Percentiles rank a stretch among this genome's conserved stretches.
Evolutionary conservation across 768 basidiomycete species (phyloP).

Genomic region (Amanita exitialis): DNA sequence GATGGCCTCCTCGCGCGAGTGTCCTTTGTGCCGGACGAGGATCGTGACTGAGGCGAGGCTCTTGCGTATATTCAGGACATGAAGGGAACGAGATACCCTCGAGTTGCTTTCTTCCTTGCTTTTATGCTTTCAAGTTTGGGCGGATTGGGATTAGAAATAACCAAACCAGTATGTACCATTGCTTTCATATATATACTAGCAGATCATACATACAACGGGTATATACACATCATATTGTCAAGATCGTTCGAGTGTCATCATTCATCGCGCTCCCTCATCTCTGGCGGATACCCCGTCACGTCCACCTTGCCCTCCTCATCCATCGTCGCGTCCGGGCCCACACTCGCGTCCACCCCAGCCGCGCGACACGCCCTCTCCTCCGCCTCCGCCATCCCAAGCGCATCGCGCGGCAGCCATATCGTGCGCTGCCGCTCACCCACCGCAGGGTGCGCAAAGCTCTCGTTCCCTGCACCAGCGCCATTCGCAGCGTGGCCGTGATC

Average conservation of each 20-base stretch:
- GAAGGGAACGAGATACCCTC: slow-evolving; percentile 2
- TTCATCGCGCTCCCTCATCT: slow-evolving; percentile 10
- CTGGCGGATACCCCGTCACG: slow-evolving; percentile 23
- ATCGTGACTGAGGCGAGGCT: slow-evolving; percentile 78
- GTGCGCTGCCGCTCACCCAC: slow-evolving; percentile 60
- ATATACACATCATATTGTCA: no score
- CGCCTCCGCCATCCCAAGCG: slow-evolving; percentile 47
- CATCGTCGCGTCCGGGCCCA: slow-evolving; percentile 19
- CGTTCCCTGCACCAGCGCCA: no score
- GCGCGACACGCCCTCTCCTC: slow-evolving; percentile 60
- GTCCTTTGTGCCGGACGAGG: slow-evolving; percentile 82
- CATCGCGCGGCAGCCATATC: slow-evolving; percentile 81
- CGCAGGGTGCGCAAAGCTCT: slow-evolving; percentile 86
- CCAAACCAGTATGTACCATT: no score
- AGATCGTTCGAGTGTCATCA: not conserved
- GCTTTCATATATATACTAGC: not conserved
- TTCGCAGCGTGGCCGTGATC: no score
- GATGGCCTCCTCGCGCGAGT: slow-evolving; percentile 74
- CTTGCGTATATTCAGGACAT: slow-evolving; percentile 63
- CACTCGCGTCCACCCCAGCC: slow-evolving; percentile 38
- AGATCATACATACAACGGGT: not conserved
- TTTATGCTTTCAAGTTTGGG: no score
- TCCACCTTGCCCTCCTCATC: slow-evolving; percentile 27
- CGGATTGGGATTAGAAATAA: not conserved
- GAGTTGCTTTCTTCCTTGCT: no score